phyloP scores from a whole-genome alignment of 2,329 filamentous ascomycete genomes.

The Cladosporium sp. region DNA sequence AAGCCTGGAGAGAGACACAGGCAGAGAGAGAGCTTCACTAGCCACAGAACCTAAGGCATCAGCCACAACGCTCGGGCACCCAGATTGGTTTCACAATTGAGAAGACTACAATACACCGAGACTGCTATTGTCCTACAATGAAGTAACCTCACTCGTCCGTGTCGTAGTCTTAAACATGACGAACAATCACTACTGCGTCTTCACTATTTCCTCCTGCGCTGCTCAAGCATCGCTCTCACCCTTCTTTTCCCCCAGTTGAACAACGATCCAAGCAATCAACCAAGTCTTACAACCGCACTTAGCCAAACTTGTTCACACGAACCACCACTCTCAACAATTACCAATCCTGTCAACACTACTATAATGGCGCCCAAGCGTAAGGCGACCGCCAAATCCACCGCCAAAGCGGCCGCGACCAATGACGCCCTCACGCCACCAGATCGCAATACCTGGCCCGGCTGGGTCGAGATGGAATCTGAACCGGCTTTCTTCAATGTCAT shows the following conservation, averaged over 20 bases:
- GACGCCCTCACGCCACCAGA: slow-evolving; percentile 34
- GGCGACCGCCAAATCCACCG: not conserved
- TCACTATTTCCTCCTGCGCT: too few species aligned
- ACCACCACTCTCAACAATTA: not conserved
- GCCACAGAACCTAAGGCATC: too few species aligned
- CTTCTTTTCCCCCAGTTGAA: not conserved
- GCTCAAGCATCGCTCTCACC: too few species aligned
- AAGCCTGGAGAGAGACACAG: too few species aligned
- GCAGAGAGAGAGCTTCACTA: too few species aligned
- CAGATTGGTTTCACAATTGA: not conserved
- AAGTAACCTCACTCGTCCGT: too few species aligned
- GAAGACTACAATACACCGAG: not conserved
- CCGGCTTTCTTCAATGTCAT: slow-evolving; percentile 85
- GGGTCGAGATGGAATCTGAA: slow-evolving; percentile 84
- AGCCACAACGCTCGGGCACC: too few species aligned
- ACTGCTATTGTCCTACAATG: not conserved
- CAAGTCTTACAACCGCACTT: too few species aligned
- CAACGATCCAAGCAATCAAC: not conserved
- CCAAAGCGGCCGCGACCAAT: not conserved
- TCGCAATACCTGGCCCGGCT: slow-evolving; percentile 61
- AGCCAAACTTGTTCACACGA: too few species aligned
- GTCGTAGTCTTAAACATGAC: not conserved
- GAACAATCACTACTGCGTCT: too few species aligned
- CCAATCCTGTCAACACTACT: not conserved
- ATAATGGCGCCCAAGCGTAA: slow-evolving; percentile 19